A percentile compares a stretch with the other conserved stretches of the same genome.
Evolutionary conservation across 2,329 filamentous ascomycete species (phyloP).

Genomic region (Exophiala xenobiotica): DNA sequence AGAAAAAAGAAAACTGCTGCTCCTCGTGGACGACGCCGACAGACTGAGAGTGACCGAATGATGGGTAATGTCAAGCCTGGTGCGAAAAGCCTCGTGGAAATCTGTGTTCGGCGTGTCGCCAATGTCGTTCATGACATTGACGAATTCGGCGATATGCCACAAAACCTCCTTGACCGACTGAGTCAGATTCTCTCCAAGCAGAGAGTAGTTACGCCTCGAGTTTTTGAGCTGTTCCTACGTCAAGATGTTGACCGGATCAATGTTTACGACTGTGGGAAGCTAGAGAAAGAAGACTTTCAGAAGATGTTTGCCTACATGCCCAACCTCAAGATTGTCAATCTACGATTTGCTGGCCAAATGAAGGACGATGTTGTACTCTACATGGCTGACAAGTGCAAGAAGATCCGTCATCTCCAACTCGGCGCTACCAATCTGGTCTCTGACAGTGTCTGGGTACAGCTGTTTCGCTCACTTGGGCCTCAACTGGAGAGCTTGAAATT

Average conservation of each 20-base stretch:
- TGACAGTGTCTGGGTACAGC: slow-evolving; percentile 70
- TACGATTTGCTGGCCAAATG: slow-evolving; percentile 86
- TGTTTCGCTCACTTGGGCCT: slow-evolving; percentile 65
- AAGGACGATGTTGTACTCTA: slow-evolving; percentile 83
- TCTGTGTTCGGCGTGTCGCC: slow-evolving; percentile 62
- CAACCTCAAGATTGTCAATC: slow-evolving; percentile 66
- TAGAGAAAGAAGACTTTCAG: slow-evolving; percentile 73
- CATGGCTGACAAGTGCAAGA: slow-evolving; percentile 67
- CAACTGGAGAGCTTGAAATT: slow-evolving; percentile 69
- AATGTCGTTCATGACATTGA: slow-evolving; percentile 64
- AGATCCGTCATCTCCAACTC: slow-evolving; percentile 72
- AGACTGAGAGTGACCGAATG: slow-evolving; percentile 78
- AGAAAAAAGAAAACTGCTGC: slow-evolving; percentile 56
- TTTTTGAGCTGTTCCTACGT: slow-evolving; percentile 48
- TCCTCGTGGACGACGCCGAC: slow-evolving; percentile 65
- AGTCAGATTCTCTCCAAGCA: slow-evolving; percentile 65
- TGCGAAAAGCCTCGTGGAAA: slow-evolving; percentile 48
- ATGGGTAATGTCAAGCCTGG: slow-evolving; percentile 62
- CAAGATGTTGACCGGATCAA: slow-evolving; percentile 56
- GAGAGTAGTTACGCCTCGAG: slow-evolving; percentile 54
- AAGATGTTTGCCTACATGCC: slow-evolving; percentile 76
- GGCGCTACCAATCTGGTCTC: slow-evolving; percentile 82
- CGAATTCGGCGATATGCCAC: slow-evolving; percentile 63
- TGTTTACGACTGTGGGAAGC: slow-evolving; percentile 63
- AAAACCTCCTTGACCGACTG: slow-evolving; percentile 55